Evolutionary conservation across 495 filamentous ascomycete species (phyloP).

Genomic region (Articulospora tetracladia): DNA sequence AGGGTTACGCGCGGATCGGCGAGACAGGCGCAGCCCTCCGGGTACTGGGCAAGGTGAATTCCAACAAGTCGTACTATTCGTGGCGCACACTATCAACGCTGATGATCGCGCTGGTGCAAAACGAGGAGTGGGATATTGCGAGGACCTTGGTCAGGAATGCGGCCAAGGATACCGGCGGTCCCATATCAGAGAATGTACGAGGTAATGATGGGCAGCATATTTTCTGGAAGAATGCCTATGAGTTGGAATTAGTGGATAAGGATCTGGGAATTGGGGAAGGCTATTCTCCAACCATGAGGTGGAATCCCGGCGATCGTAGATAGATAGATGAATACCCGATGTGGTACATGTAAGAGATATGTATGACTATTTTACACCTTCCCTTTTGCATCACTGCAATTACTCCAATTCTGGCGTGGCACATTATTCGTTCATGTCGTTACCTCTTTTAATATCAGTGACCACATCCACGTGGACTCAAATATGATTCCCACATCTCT

Average conservation of each 20-base stretch:
- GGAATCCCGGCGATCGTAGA: not conserved
- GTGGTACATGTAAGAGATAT: too few species aligned
- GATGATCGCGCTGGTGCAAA: conserved; percentile 40
- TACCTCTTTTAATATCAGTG: not conserved
- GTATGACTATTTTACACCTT: not conserved
- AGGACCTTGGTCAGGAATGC: conserved; percentile 21
- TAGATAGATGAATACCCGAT: too few species aligned
- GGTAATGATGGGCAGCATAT: conserved; percentile 14
- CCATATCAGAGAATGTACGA: conserved; percentile 4
- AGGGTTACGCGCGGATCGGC: conserved; percentile 52
- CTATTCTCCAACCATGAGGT: not conserved
- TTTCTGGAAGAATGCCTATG: conserved; percentile 21
- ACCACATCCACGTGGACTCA: not conserved
- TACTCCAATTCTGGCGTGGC: not conserved
- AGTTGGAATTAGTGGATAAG: conserved; percentile 18
- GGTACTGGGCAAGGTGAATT: conserved; percentile 41
- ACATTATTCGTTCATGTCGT: not conserved
- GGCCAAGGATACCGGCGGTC: conserved; percentile 12
- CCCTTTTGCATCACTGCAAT: too few species aligned
- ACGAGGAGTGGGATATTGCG: conserved; percentile 32
- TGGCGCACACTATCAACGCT: conserved; percentile 43
- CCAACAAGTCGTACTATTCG: conserved; percentile 34
- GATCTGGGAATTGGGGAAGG: not conserved
- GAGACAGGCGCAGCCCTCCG: conserved; percentile 45
- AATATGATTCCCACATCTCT: too few species aligned